Base-by-base conservation (phyloP, 106 monocot species). In the Phalaenopsis equestris region DNA sequence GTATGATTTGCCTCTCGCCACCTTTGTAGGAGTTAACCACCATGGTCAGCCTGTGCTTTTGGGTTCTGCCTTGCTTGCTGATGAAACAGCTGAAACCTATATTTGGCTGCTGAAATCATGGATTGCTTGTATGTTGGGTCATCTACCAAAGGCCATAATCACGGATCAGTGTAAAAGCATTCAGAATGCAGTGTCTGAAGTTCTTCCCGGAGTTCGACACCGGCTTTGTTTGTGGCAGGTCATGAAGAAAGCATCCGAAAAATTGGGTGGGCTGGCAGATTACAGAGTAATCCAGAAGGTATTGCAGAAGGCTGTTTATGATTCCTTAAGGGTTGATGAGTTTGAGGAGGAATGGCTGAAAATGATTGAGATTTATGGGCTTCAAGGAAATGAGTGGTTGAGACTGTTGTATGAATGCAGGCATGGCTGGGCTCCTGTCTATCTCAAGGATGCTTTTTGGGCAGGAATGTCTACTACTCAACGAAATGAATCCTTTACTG, bases 381-480 rank as follows among this genome's bases (percentile, higher is more conserved):
- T 90, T 74, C 90, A 87, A 11, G 79, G 67, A 5, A 86, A 85
- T 78, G 90, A 90, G 56, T 90, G 87, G 90, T 41, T 87, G 57
- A 85, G 73, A 38, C 77, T 52, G 38, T 56, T 90, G 46, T 86
- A 90, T 57, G 85, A 90, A 24, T 83, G 81, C 68, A 67, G 87
- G 61, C 73, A 81, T 55, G 77, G 56, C 4, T 87, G 90, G 90
- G 85, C 82, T 67, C 90, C 90, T 24, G 83, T 86, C 37, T 90
- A 83, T 76, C 79, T 90, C 10, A 90, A 87, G 78, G 90, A 90
- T 56, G 58, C 87, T 47, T 90, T 87, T 74, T 90, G 90, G 90
- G 90, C 90, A 47, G 87, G 87, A 4, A 85, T 90, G 87, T 87
- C 86, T 16, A 79, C 79, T 14, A 85, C 79, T 17, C 87, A 87